phyloP scores from a whole-genome alignment of 73 alveolate genomes.

The Effrenium voratum region DNA sequence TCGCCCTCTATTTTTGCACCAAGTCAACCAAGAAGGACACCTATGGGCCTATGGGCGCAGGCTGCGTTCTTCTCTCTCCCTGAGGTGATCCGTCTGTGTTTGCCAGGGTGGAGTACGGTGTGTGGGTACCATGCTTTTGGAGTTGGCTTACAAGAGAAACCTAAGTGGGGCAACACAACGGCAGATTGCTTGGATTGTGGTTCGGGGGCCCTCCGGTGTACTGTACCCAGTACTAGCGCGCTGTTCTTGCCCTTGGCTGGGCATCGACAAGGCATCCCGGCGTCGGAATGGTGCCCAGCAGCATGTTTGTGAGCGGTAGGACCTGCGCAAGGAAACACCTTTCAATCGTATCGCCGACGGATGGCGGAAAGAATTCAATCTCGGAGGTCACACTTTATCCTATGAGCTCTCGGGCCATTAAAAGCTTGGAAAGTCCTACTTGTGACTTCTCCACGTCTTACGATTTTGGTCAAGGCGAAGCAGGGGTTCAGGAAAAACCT shows the following conservation, averaged over 20 bases:
- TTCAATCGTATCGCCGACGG: not conserved
- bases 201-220: not conserved
- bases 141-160: not conserved
- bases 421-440: not conserved
- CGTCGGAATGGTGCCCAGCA: conserved; percentile 65
- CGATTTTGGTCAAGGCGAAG: not conserved
- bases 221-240: not conserved
- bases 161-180: not conserved
- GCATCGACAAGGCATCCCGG: not conserved
- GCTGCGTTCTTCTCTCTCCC: too few species aligned
- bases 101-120: too few species aligned
- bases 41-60: too few species aligned
- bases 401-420: not conserved
- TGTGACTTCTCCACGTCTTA: not conserved
- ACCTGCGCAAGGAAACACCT: not conserved
- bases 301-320: conserved; percentile 25
- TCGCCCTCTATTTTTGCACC: not conserved
- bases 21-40: too few species aligned
- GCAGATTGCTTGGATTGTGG: not conserved
- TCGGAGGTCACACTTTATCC: not conserved
- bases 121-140: not conserved
- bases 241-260: not conserved
- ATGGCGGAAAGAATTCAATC: not conserved
- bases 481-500: not conserved
- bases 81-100: too few species aligned